Evolutionary conservation across 106 monocot species (phyloP).

Genomic region (Alisma plantagoaquatica): DNA sequence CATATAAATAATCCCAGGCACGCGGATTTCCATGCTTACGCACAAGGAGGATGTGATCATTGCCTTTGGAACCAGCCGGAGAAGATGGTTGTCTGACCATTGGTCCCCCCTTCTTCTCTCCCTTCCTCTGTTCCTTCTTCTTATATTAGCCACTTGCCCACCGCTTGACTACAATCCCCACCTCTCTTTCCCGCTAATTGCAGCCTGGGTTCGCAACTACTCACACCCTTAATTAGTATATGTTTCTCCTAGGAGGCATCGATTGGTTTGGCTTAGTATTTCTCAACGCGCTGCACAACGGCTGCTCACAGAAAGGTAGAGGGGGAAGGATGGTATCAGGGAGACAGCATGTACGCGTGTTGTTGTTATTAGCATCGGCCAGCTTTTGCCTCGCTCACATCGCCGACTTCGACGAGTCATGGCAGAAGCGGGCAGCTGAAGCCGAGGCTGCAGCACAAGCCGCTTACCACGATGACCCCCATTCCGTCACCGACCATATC

Average conservation of each 20-base stretch:
- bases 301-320: neutral
- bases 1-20: no score
- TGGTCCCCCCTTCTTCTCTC: neutral
- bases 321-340: neutral
- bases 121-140: no score
- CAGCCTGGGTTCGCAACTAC: no score
- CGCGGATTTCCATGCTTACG: no score
- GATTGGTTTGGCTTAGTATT: neutral
- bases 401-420: neutral
- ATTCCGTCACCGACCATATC: neutral
- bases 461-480: neutral
- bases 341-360: neutral
- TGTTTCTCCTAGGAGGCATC: neutral
- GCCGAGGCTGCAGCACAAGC: neutral
- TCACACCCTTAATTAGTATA: neutral
- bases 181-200: neutral
- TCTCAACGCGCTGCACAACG: no score
- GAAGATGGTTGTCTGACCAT: no score
- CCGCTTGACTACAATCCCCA: neutral
- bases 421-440: neutral
- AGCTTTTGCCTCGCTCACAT: neutral
- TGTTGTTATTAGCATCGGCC: neutral
- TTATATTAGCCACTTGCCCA: no score
- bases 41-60: no score
- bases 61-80: no score